Base-by-base conservation (phyloP, 768 basidiomycete genomes). In the Mycena metata region DNA sequence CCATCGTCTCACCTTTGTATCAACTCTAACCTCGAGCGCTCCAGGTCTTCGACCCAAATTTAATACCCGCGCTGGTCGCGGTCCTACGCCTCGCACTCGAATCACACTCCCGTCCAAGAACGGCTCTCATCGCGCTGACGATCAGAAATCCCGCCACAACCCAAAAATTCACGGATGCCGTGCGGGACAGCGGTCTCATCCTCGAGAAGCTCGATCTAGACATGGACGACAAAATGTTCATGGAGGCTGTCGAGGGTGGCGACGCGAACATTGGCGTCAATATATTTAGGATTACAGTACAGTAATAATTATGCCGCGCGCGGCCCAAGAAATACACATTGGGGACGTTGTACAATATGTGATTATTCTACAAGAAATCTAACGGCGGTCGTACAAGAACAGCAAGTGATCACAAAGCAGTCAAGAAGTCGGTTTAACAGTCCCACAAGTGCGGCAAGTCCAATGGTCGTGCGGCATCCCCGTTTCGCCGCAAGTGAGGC, bases 391-490 rank as follows among this genome's bases (percentile, higher is more conserved):
- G 26, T 57, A 35, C 56, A 23, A 51, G 30, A 43, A 64, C 36
- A 41, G 46, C n/a, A 39, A 39, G 2, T 46, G 19, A 23, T 43
- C 13, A 12, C 30, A 30, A 30, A 30, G 30, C 16, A 16, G 43
- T 54, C 30, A 60, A 1, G 61, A 60, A 55, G 50, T 56, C 21
- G 21, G 24, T 69, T 94, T 94, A 58, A 95, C 83, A 21, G 82
- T 79, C 17, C 93, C 93, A 75, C 94, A 96, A 61, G 83, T 85
- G 17, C 79, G 78, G 81, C 95, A 96, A 54, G 89, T 90, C 93
- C 92, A 96, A 67, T 89, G 85, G 23, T 89, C 84, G 68, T 87
- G 85, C 2, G 86, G 84, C 77, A 89, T 91, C 26, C 85, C 88
- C 39, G 75, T 76, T 76, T 91, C 87, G 24, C 89, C 88, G 69